Evolutionary conservation across 768 basidiomycete genomes (phyloP).

Genomic region (Rhodotorula taiwanensis): DNA sequence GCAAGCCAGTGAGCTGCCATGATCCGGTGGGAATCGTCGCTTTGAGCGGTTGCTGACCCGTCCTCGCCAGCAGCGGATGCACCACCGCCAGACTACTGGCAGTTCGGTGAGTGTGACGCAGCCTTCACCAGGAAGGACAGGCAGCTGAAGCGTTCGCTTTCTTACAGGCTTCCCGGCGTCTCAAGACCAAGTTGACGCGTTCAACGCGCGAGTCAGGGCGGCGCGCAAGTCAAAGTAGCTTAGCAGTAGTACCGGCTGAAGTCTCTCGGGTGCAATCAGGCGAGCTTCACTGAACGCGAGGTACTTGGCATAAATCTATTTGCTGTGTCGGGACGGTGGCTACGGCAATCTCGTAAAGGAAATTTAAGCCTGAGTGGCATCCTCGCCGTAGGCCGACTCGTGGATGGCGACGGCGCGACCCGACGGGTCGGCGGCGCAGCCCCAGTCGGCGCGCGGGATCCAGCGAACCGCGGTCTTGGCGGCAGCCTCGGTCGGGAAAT

Average conservation of each 20-base stretch:
- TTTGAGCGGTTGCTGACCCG: neutral
- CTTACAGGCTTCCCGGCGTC: no score
- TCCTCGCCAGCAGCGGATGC: constrained; percentile 57
- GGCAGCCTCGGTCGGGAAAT: constrained; percentile 75
- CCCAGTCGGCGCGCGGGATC: constrained; percentile 66
- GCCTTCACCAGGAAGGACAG: no score
- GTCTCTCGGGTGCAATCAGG: no score
- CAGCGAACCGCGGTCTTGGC: constrained; percentile 85
- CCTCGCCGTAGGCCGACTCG: constrained; percentile 66
- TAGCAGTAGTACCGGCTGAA: no score
- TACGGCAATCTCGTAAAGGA: no score
- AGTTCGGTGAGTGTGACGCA: constrained; percentile 24
- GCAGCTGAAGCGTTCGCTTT: no score
- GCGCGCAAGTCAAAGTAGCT: no score
- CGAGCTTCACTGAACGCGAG: no score
- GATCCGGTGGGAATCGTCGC: constrained; percentile 50
- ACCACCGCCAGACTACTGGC: constrained; percentile 78
- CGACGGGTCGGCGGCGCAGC: constrained; percentile 86
- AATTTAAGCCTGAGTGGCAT: constrained; percentile 3
- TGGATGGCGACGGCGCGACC: constrained; percentile 94
- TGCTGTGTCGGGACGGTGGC: no score
- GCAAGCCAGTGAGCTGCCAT: neutral
- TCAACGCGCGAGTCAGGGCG: no score
- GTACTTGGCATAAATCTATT: no score
- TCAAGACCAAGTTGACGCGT: no score